Evolutionary conservation across 352 stramenopile genomes (phyloP).

Genomic region (Phytopythium vexans): DNA sequence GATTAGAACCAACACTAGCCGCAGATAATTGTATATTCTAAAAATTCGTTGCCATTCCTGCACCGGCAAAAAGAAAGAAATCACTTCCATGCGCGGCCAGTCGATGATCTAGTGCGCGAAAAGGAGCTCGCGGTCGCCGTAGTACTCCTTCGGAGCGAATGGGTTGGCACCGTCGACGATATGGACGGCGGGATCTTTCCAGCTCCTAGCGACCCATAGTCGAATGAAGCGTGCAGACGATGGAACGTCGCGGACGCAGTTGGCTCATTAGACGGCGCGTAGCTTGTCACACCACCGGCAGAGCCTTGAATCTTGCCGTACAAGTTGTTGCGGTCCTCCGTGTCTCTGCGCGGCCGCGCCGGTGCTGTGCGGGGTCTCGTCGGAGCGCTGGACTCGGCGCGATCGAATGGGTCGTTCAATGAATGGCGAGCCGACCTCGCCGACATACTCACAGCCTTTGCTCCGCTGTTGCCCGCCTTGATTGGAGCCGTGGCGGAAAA

Average conservation of each 20-base stretch:
- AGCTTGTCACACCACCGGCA: background rate
- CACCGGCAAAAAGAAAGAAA: too few species aligned
- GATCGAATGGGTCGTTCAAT: slow-evolving; percentile 11
- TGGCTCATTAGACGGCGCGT: slow-evolving; percentile 13
- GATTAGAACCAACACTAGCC: too few species aligned
- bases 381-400: slow-evolving; percentile 5
- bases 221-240: slow-evolving; percentile 29
- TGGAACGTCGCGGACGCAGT: slow-evolving; percentile 15
- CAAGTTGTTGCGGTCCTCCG: slow-evolving; percentile 39
- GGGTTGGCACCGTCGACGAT: slow-evolving; percentile 1
- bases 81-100: too few species aligned
- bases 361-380: slow-evolving; percentile 41
- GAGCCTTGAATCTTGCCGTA: slow-evolving; percentile 28
- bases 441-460: slow-evolving; percentile 1
- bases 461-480: slow-evolving; percentile 2
- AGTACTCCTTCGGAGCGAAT: background rate
- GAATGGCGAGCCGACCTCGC: slow-evolving; percentile 15
- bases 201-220: slow-evolving; percentile 10
- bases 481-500: slow-evolving; percentile 12
- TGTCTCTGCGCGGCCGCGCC: slow-evolving; percentile 30
- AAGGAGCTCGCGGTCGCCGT: background rate
- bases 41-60: too few species aligned
- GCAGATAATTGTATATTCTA: too few species aligned
- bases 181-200: slow-evolving; percentile 1
- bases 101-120: background rate